A percentile compares a stretch with the other conserved stretches of the same genome.
These are phyloP conservation scores for Kurtzmaniella fragi DNA, from an alignment of 805 yeast genomes.

Conservation along the genomic window DNA sequence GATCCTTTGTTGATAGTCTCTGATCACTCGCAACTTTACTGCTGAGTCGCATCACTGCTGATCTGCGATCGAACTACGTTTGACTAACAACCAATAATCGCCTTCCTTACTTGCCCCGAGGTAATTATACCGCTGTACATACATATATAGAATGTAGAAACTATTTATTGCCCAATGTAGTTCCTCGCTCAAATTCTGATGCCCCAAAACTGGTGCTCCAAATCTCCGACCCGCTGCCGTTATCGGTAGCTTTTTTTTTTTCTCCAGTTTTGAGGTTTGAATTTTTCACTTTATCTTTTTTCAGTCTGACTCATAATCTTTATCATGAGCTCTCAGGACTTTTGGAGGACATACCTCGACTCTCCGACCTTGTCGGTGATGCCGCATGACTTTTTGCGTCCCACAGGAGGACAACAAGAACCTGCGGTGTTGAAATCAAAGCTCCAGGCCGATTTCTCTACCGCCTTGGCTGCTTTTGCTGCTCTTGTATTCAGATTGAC, in stretches of 20 bases:
- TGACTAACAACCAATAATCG: too few species aligned
- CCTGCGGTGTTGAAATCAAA: conserved; percentile 7
- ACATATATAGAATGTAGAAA: too few species aligned
- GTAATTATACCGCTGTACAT: too few species aligned
- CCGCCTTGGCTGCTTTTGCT: conserved; percentile 62
- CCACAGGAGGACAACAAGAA: conserved; percentile 28
- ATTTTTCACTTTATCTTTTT: not conserved
- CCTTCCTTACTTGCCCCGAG: too few species aligned
- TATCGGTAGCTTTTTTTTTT: too few species aligned
- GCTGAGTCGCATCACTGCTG: too few species aligned
- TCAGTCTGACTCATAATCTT: not conserved
- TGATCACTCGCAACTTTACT: too few species aligned
- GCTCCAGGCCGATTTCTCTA: conserved; percentile 32
- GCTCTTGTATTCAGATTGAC: conserved; percentile 73
- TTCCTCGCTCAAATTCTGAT: too few species aligned
- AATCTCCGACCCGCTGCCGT: not conserved
- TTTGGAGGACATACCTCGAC: conserved; percentile 64
- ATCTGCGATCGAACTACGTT: too few species aligned
- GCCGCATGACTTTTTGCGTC: conserved; percentile 84
- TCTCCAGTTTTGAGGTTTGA: not conserved
- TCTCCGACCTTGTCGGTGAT: conserved; percentile 82
- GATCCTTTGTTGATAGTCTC: too few species aligned
- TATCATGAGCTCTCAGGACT: conserved; percentile 18
- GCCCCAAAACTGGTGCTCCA: too few species aligned
- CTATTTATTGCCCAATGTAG: too few species aligned